Percentiles rank a stretch among this genome's conserved stretches.
Evolutionary conservation across 306 rosid species (phyloP).

Genomic region (Sindora glabra): DNA sequence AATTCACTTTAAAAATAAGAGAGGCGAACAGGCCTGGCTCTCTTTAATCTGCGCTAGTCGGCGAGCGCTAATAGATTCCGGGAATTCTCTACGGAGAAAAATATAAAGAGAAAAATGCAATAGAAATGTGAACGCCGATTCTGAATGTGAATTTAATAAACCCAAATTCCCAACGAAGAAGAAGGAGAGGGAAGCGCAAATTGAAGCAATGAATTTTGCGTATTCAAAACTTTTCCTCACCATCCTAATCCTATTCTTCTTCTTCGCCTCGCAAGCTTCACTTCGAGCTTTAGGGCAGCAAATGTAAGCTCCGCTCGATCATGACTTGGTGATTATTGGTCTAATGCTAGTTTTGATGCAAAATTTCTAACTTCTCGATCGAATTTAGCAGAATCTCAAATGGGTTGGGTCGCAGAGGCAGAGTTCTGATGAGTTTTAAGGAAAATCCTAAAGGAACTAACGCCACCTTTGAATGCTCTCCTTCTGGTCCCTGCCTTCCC

Average conservation of each 20-base stretch:
- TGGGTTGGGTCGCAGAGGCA: constrained; percentile 39
- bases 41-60: too few species aligned
- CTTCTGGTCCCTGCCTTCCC: constrained; percentile 85
- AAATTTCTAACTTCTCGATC: too few species aligned
- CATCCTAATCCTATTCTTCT: constrained; percentile 20
- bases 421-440: constrained; percentile 62
- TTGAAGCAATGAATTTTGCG: constrained; percentile 29
- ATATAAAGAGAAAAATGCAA: background rate
- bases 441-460: constrained; percentile 67
- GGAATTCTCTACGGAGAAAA: too few species aligned
- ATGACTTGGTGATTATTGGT: background rate
- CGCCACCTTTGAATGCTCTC: constrained; percentile 68
- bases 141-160: background rate
- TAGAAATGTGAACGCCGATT: background rate
- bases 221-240: constrained; percentile 22
- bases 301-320: constrained; percentile 36
- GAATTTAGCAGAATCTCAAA: constrained; percentile 34
- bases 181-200: constrained; percentile 5
- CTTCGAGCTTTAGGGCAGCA: constrained; percentile 29
- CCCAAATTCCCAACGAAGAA: background rate
- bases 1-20: too few species aligned
- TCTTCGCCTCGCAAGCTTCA: too few species aligned
- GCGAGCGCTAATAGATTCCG: too few species aligned
- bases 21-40: too few species aligned
- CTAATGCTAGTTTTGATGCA: constrained; percentile 4